phyloP scores from a whole-genome alignment of 805 yeast genomes.

The Debaryomyces maramus region DNA sequence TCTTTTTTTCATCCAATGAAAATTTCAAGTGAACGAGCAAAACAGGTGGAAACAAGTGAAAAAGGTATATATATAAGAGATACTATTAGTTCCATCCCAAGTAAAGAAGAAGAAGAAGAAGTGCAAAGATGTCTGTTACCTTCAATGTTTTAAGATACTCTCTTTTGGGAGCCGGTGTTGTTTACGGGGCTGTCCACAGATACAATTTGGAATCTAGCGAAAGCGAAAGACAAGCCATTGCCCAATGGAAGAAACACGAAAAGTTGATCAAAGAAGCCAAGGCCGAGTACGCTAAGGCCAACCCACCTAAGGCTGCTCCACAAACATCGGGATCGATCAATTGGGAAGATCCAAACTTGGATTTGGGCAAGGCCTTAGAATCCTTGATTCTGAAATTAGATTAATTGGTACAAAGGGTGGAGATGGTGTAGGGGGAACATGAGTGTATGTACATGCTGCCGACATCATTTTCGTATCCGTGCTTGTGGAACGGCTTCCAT shows the following conservation, averaged over 20 bases:
- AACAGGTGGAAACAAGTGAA: conserved; percentile 1
- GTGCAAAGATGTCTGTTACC: conserved; percentile 29
- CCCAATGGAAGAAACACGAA: conserved; percentile 62
- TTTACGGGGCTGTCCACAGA: conserved; percentile 88
- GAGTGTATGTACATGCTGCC: not conserved
- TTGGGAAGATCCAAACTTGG: conserved; percentile 89
- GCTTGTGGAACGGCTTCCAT: not conserved
- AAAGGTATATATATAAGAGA: conserved; percentile 1
- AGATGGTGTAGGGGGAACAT: too few relatives aligned
- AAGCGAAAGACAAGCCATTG: conserved; percentile 54
- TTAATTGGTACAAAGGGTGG: conserved; percentile 13
- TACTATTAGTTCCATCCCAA: not conserved
- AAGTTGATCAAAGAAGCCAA: conserved; percentile 85
- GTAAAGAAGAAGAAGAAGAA: not conserved
- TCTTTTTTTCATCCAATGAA: conserved; percentile 10
- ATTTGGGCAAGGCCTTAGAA: conserved; percentile 69
- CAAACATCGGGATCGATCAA: conserved; percentile 54
- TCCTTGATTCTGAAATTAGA: conserved; percentile 59
- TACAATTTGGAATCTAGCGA: conserved; percentile 62
- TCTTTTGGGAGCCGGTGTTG: conserved; percentile 82
- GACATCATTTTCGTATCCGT: not conserved
- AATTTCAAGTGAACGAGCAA: conserved; percentile 5
- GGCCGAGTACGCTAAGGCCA: conserved; percentile 75
- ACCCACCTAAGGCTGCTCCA: conserved; percentile 39
- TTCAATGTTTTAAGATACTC: conserved; percentile 88